Evolutionary conservation across 805 yeast genomes (phyloP).

Genomic region (Saturnispora kantuleensis): DNA sequence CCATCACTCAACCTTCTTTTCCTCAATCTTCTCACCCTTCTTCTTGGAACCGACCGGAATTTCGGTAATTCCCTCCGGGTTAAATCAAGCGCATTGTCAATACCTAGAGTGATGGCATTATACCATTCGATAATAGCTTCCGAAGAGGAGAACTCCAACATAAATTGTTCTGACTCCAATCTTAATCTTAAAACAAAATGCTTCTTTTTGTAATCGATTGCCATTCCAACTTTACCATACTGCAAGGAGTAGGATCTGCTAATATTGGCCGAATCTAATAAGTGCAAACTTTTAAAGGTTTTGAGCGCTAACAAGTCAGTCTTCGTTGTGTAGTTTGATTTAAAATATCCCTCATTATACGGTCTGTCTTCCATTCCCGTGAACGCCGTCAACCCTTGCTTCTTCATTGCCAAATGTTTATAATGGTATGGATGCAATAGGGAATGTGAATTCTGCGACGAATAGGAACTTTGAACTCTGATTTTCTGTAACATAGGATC

Average conservation of each 20-base stretch:
- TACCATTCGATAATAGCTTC: conserved; percentile 75
- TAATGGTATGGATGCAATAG: conserved; percentile 13
- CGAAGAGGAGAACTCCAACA: conserved; percentile 52
- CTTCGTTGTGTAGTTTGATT: conserved; percentile 22
- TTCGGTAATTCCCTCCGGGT: conserved; percentile 62
- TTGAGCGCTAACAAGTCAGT: conserved; percentile 21
- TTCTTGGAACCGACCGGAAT: conserved; percentile 72
- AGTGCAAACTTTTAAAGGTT: conserved; percentile 16
- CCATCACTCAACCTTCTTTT: neutral
- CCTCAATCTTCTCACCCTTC: conserved; percentile 42
- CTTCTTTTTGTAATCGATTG: conserved; percentile 71
- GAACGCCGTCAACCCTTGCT: conserved; percentile 2
- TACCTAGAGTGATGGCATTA: conserved; percentile 59
- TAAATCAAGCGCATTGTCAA: conserved; percentile 71
- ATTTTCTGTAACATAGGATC: conserved; percentile 9
- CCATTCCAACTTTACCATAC: conserved; percentile 74
- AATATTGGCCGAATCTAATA: conserved; percentile 29
- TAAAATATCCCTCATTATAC: conserved; percentile 13
- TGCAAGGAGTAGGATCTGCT: conserved; percentile 72
- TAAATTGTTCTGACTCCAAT: conserved; percentile 73
- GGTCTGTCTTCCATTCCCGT: neutral
- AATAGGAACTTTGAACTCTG: conserved; percentile 10
- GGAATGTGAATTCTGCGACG: conserved; percentile 9
- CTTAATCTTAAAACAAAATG: conserved; percentile 64
- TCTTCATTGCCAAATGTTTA: conserved; percentile 8